Base-by-base conservation (phyloP, 371 early-diverging fungal genomes). In the Syncephalis fuscata region DNA sequence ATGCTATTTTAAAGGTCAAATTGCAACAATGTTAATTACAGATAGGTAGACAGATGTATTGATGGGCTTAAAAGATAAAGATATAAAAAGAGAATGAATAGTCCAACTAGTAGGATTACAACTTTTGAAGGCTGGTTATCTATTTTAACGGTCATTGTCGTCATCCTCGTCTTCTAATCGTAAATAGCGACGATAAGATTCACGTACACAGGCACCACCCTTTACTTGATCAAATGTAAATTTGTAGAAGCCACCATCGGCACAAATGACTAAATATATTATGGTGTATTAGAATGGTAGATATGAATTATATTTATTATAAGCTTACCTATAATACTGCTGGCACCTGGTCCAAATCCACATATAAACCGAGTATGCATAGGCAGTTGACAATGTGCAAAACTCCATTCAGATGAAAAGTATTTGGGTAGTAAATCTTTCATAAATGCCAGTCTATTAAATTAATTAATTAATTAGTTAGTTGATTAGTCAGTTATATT, bases 391-490 rank as follows among this genome's bases (percentile, higher is more conserved):
- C 81, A 88, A 53, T 88, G 80, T 2, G 91, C 89, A 72, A 92
- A 94, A 9, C 82, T 80, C 90, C 92, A 91, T 53, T 88, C 88
- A 14, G 86, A 86, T 16, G 85, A 81, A 66, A 94, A 91, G 58
- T 94, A 92, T 57, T 88, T 88, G 17, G 89, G 92, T 50, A 94
- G 58, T 14, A 88, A 52, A 39, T 88, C 86, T 58, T 91, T 85
- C 78, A 94, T 79, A 51, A 90, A 91, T 39, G 83, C 77, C 0
- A 94, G 63, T 46, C 81, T 52, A 54, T 55, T 22, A 17, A 16
- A 22, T 44, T 4, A 20, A 24, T 42, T 45, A 39, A 25, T n/a
- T n/a, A 10, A 26, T 23, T 48, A 42, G 14, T 10, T 46, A 27
- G 21, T 7, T 32, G 32, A 32, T 11, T 7, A 32, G 11, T 4